Base-by-base conservation (phyloP, 2,329 filamentous ascomycete genomes). In the Leptodontidium sp. region DNA sequence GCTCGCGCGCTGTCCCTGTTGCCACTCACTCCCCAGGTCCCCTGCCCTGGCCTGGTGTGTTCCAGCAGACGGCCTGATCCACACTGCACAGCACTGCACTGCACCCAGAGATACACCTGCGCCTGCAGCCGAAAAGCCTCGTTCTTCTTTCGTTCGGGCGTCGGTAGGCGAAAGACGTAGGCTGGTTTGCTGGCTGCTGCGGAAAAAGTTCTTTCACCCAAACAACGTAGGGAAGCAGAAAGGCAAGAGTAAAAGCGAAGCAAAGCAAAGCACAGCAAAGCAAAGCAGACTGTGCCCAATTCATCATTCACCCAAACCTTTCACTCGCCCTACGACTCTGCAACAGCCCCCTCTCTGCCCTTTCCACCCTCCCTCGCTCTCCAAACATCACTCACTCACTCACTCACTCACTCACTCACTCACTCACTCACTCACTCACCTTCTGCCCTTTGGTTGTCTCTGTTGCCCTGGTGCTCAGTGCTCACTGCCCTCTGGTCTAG, bases 151-250 rank as follows among this genome's bases (percentile, higher is more conserved):
- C 55, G 17, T 9, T 24, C 55, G 55, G 21, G n/a, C 55, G 55
- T 43, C 32, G 14, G 45, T 17, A 15, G 32, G 32, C 53, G 17
- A 7, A 24, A 24, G 52, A 24, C 52, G 52, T 53, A 53, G 50
- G 52, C 21, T 21, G 32, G 55, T 40, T 58, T 58, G 55, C 55
- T 58, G 35, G 55, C 55, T 55, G 52, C 52, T 55, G 52, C 52
- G 29, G 26, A 55, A 55, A 55, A 55, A n/a, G 14, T 17, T 14
- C 52, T 24, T 55, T 17, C 5, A 55, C 15, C 29, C 52, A 55
- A 17, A 47, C 43, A 52, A 29, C n/a, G 24, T 1, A 26, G 26
- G 7, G n/a, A 35, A 55, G 52, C 12, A 55, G 6, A 6, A 32
- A 32, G 6, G 29, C 3, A 32, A 32, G 29, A 32, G 6, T 4